Evolutionary conservation across 805 yeast genomes (phyloP).

Genomic region (Yarrowia phangngaensis): DNA sequence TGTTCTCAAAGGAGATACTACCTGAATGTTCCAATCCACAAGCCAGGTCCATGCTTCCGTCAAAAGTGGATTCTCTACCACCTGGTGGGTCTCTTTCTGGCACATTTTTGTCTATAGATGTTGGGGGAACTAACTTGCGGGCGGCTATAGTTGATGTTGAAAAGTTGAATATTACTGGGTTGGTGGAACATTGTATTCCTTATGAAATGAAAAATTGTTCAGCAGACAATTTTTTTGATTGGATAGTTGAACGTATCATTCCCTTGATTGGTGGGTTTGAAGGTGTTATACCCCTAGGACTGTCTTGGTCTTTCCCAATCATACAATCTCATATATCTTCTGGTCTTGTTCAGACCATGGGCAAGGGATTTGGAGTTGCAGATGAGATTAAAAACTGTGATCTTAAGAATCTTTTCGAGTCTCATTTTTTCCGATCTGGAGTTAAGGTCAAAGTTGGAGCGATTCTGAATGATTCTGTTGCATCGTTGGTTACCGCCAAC

Average conservation of each 20-base stretch:
- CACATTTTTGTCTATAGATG: conserved; percentile 72
- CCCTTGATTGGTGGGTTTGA: conserved; percentile 15
- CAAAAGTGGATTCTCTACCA: conserved; percentile 71
- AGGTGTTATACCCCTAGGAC: conserved; percentile 32
- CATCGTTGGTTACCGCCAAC: conserved; percentile 75
- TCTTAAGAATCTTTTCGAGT: conserved; percentile 65
- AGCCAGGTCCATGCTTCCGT: conserved; percentile 62
- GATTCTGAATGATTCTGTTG: conserved; percentile 85
- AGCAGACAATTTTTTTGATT: conserved; percentile 36
- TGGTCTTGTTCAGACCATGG: conserved; percentile 38
- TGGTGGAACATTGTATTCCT: conserved; percentile 32
- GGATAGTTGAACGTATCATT: conserved; percentile 37
- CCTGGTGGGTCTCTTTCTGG: conserved; percentile 78
- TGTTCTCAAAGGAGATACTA: conserved; percentile 1
- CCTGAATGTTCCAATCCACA: conserved; percentile 3
- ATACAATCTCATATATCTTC: conserved; percentile 31
- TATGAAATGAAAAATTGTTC: conserved; percentile 33
- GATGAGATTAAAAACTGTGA: conserved; percentile 70
- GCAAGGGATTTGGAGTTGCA: conserved; percentile 75
- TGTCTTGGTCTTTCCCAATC: conserved; percentile 41
- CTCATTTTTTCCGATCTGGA: conserved; percentile 52
- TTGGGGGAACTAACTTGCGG: conserved; percentile 89
- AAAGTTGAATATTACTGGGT: conserved; percentile 43
- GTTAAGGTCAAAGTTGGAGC: conserved; percentile 63
- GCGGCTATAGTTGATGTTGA: conserved; percentile 75